Evolutionary conservation across 352 stramenopile genomes (phyloP), one percentile per base, ranked within the genome.

Genomic region (Phytopythium kandeliae): DNA sequence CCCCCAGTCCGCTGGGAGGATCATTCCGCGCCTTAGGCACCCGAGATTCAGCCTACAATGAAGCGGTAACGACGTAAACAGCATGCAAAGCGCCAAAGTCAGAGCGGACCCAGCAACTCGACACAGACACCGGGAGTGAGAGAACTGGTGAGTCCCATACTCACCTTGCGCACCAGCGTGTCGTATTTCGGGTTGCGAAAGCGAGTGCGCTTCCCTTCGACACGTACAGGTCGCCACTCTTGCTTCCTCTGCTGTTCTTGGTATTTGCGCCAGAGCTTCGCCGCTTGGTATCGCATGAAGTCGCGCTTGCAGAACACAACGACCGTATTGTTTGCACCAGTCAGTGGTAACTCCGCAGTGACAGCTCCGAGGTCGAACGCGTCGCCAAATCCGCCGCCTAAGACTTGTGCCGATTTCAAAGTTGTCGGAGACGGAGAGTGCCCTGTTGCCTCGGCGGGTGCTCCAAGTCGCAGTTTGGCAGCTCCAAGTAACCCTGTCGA

Each of bases 301-400:
- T 91, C 79, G 10, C 79, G 74, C 55, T 85, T 88, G 61, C 79
- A 91, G 48, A 91, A 91, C 49, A 91, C 79, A 51, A 88, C 72
- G n/a, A 91, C 64, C 10, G 79, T 89, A 41, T 72, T 68, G 56
- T 76, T 74, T 22, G 51, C 52, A 53, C 33, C 50, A 3, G 51
- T 24, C 7, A 21, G 13, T 13, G 45, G 36, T 24, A 43, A 37
- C 34, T 45, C 35, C 41, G 28, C 25, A 42, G 41, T 33, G 46
- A 43, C 8, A 9, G 12, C 26, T 38, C 30, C 31, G 17, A 48
- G 17, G 19, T 19, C 34, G 19, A 31, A 43, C 36, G 36, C 30
- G 21, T 41, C 30, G 6, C n/a, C 25, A 15, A 43, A 6, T 26
- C 17, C 37, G 25, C 8, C 8, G 17, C 9, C 37, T 43, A 19